phyloP scores from a whole-genome alignment of 257 asterid species.

The Parsonsia alboflavescens region DNA sequence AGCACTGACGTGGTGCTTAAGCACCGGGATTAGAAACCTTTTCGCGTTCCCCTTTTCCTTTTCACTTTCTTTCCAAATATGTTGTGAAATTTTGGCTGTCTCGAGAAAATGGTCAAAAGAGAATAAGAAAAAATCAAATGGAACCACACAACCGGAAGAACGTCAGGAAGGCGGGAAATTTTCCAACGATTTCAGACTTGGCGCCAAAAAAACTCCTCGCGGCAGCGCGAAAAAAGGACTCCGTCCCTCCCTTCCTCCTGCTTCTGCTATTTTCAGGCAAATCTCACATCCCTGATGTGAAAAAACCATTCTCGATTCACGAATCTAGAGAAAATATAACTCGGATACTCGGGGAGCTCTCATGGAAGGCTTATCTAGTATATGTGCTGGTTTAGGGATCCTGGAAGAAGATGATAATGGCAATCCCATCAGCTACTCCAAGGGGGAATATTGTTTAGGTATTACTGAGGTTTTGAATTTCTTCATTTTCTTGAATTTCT shows the following conservation, averaged over 20 bases:
- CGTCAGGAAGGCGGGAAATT: slow-evolving; percentile 17
- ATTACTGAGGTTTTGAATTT: neutral
- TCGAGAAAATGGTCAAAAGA: neutral
- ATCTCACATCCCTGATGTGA: neutral
- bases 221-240: neutral
- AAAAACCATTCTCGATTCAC: neutral
- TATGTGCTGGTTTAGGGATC: slow-evolving; percentile 78
- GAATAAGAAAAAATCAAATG: neutral
- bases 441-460: slow-evolving; percentile 72
- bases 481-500: neutral
- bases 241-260: neutral
- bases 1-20: neutral
- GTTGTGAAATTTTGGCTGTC: too few species aligned
- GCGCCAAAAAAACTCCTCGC: slow-evolving; percentile 16
- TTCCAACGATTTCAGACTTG: slow-evolving; percentile 9
- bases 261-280: neutral
- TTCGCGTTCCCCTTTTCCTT: too few species aligned
- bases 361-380: slow-evolving; percentile 77
- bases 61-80: too few species aligned
- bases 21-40: too few species aligned
- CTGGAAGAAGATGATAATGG: slow-evolving; percentile 65
- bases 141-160: neutral
- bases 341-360: neutral
- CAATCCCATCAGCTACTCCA: slow-evolving; percentile 52
- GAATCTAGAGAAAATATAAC: neutral